Evolutionary conservation across 768 basidiomycete genomes (phyloP), one percentile per base, ranked within the genome.

Genomic region (Pseudohyphozyma bogoriensis): DNA sequence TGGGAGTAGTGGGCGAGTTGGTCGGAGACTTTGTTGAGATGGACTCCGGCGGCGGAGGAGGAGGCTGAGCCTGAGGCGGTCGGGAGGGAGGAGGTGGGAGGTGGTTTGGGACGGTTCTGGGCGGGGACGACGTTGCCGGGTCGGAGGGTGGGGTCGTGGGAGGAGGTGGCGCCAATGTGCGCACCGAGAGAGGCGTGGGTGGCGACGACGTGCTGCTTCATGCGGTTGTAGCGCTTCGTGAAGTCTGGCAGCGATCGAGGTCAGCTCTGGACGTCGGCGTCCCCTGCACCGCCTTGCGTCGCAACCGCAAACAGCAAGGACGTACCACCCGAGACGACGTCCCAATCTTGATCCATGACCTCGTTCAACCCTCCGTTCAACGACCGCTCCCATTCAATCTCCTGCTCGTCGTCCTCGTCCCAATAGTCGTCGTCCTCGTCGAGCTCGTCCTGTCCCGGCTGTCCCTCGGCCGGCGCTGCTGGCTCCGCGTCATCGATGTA

Each of bases 181-280:
- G 81, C 31, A 66, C 49, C n/a, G 56, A 58, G 24, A 31, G 58
- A 59, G 57, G 68, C 55, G 33, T 64, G 42, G 26, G 68, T 60
- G 36, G 69, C 85, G 26, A 86, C 87, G 58, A 88, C 84, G 72
- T 96, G 89, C 72, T 96, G 92, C 52, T 86, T 78, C 33, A 97
- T 78, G 28, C 95, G 85, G 75, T 97, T 97, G 75, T 87, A 99
- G 69, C 96, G 91, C 75, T 97, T 97, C 36, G 95, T 97, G 69
- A 99, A 96, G 76, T 99, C 95, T 65, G 56, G 0, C n/a, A 0
- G 20, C 50, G 6, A 26, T 0, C 29, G 31, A 36, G n/a, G 18
- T 24, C 18, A 40, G 59, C 31, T 59, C 26, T 24, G 44, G 35
- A 2, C 20, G 8, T 6, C 1, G 0, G 26, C 31, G 11, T 29